These are phyloP conservation scores for Aleurites moluccanus DNA, from an alignment of 441 rosid genomes.

Conservation along the genomic window DNA sequence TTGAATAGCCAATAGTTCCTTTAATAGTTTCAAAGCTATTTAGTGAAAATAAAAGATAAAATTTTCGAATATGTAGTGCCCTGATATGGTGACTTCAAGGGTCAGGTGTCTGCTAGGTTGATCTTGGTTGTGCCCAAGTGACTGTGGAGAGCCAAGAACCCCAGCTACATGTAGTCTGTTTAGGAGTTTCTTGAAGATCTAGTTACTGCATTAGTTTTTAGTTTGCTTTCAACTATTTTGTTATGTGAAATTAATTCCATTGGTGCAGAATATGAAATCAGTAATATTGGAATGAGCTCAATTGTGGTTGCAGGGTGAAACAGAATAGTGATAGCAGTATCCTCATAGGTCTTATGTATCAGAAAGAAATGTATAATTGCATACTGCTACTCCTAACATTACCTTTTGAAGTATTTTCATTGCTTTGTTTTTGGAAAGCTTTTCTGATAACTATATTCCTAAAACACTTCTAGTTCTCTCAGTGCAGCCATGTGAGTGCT, in stretches of 20 bases:
- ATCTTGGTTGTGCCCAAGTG: neutral
- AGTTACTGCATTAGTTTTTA: neutral
- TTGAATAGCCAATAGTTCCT: neutral
- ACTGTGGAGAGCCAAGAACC: neutral
- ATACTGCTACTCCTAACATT: neutral
- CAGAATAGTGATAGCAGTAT: neutral
- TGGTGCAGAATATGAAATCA: neutral
- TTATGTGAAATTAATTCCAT: neutral
- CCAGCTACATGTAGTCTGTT: neutral
- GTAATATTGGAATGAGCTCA: neutral
- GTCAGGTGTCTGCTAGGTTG: neutral
- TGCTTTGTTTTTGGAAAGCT: constrained; percentile 6
- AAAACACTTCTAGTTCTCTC: neutral
- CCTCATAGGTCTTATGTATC: neutral
- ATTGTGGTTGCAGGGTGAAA: neutral
- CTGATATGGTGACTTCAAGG: neutral
- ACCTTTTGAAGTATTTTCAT: neutral
- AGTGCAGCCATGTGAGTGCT: neutral
- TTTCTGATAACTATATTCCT: neutral
- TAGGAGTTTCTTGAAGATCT: neutral
- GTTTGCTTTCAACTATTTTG: neutral
- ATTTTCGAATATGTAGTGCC: neutral
- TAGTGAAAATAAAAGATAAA: neutral
- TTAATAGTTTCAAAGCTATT: neutral
- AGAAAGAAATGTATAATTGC: neutral